Percentiles rank a stretch among this genome's conserved stretches.
phyloP scores from a whole-genome alignment of 1,139 yeast species.

The Yamadazyma sp. region DNA sequence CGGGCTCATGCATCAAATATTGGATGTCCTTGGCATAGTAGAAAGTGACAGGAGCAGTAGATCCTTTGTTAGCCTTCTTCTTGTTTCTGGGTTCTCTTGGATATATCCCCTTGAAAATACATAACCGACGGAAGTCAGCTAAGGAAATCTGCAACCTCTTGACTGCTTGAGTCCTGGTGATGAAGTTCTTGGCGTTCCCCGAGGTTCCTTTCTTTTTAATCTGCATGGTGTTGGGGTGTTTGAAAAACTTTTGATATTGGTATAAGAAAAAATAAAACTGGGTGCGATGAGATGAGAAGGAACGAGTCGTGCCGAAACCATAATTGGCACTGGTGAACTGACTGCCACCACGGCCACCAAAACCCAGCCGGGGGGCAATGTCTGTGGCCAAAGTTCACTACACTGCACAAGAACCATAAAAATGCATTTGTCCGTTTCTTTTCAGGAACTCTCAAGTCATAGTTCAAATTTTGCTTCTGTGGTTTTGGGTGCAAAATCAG shows the following conservation, averaged over 20 bases:
- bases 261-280: slow-evolving; percentile 6
- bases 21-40: slow-evolving; percentile 94
- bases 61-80: slow-evolving; percentile 96
- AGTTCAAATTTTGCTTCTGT: too few species aligned
- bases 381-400: too few species aligned
- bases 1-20: slow-evolving; percentile 93
- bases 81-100: slow-evolving; percentile 97
- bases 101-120: slow-evolving; percentile 94
- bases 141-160: slow-evolving; percentile 88
- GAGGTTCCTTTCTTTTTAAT: slow-evolving; percentile 80
- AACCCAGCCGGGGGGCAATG: too few species aligned
- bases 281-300: slow-evolving; percentile 14
- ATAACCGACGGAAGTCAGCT: slow-evolving; percentile 96
- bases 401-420: too few species aligned
- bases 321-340: too few species aligned
- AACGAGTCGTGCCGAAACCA: background rate
- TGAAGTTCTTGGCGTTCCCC: slow-evolving; percentile 90
- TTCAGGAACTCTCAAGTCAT: too few species aligned
- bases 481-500: background rate
- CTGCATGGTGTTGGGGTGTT: slow-evolving; percentile 12
- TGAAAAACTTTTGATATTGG: too few species aligned
- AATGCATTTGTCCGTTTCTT: too few species aligned
- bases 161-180: slow-evolving; percentile 95
- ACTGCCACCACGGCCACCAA: too few species aligned
- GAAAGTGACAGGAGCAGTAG: slow-evolving; percentile 93